These are phyloP conservation scores for Coemansia furcata DNA, from an alignment of 192 early-diverging fungal species.

Conservation along the genomic window DNA sequence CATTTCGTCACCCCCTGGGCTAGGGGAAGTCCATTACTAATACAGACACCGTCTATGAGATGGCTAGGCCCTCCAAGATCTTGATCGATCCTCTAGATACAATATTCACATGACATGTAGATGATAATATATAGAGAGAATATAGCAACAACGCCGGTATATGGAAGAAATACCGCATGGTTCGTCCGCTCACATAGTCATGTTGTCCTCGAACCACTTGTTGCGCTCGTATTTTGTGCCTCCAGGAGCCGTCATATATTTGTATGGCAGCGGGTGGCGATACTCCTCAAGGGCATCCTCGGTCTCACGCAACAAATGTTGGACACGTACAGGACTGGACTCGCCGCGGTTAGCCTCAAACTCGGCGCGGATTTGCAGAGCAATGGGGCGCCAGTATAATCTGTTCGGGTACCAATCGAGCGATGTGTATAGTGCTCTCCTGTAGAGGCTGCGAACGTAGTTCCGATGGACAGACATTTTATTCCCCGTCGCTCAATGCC, in stretches of 20 bases:
- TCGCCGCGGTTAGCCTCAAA: slow-evolving; percentile 82
- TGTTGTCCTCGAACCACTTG: slow-evolving; percentile 53
- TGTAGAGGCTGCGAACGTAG: slow-evolving; percentile 82
- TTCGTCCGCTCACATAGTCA: slow-evolving; percentile 13
- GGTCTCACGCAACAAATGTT: slow-evolving; percentile 63
- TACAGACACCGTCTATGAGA: not conserved
- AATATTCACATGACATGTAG: not conserved
- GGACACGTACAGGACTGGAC: slow-evolving; percentile 68
- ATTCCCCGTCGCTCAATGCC: not conserved
- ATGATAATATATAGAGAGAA: not conserved
- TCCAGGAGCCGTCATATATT: slow-evolving; percentile 53
- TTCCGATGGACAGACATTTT: slow-evolving; percentile 61
- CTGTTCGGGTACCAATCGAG: slow-evolving; percentile 90
- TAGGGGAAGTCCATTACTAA: not conserved
- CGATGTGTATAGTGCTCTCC: slow-evolving; percentile 74
- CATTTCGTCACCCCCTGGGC: not conserved
- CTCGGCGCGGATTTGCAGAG: slow-evolving; percentile 75
- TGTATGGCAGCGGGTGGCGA: slow-evolving; percentile 82
- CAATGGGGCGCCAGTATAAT: slow-evolving; percentile 73
- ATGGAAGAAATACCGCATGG: not conserved
- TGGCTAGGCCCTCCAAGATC: not conserved
- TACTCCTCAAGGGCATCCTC: slow-evolving; percentile 72
- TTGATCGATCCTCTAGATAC: not conserved
- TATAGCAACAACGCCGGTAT: not conserved
- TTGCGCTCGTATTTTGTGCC: slow-evolving; percentile 56